A percentile compares a stretch with the other conserved stretches of the same genome.
Conservation (phyloP, 2,329 filamentous ascomycete species). For the Rasamsonia emersonii region DNA sequence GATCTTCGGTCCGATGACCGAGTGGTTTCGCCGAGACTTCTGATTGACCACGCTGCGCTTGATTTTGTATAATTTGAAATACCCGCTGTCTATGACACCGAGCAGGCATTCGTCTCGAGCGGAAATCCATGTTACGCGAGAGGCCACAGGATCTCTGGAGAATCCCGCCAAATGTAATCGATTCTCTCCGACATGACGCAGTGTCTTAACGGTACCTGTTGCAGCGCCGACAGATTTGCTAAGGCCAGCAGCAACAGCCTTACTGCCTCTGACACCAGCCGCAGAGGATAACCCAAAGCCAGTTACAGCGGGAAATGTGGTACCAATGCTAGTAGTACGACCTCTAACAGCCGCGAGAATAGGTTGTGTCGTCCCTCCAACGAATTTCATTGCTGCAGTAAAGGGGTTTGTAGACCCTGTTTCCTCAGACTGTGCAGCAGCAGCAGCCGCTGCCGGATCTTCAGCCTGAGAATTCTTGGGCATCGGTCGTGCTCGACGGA, state of each 20-base stretch:
- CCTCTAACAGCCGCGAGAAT: conserved; percentile 60
- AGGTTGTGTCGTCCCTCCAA: conserved; percentile 52
- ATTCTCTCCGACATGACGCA: conserved; percentile 42
- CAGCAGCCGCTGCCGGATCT: conserved; percentile 36
- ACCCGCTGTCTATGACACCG: conserved; percentile 37
- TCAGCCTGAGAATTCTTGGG: conserved; percentile 26
- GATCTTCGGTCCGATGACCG: conserved; percentile 49
- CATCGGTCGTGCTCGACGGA: conserved; percentile 38
- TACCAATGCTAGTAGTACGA: conserved; percentile 39
- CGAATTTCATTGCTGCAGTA: conserved; percentile 60
- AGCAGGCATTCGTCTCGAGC: conserved; percentile 34
- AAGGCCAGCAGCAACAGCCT: conserved; percentile 41
- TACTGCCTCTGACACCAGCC: conserved; percentile 38
- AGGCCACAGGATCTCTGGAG: conserved; percentile 28
- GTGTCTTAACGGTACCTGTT: conserved; percentile 38
- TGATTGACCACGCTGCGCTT: conserved; percentile 40
- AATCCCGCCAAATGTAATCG: conserved; percentile 37
- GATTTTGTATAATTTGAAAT: conserved; percentile 38
- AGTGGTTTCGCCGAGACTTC: conserved; percentile 45
- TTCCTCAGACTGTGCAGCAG: conserved; percentile 33
- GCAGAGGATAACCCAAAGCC: conserved; percentile 38
- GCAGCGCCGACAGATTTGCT: conserved; percentile 44
- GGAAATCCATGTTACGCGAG: conserved; percentile 39
- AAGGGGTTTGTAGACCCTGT: conserved; percentile 40
- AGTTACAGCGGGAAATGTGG: conserved; percentile 34